phyloP scores from a whole-genome alignment of 2,329 filamentous ascomycete genomes.

The Fusarium cicatricum region DNA sequence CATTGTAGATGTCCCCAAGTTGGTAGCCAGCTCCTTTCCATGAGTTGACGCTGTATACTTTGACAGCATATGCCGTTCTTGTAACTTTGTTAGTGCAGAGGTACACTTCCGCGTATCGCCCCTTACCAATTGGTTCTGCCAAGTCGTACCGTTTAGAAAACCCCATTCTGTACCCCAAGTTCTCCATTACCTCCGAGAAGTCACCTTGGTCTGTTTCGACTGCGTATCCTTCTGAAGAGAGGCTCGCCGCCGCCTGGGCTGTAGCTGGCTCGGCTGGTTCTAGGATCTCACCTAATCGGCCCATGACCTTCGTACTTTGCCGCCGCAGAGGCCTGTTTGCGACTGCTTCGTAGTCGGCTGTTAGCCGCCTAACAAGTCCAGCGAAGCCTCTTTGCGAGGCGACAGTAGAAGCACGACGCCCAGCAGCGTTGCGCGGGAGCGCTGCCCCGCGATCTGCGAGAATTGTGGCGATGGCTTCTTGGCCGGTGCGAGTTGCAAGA shows the following conservation, averaged over 20 bases:
- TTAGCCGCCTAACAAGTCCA: neutral
- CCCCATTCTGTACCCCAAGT: neutral
- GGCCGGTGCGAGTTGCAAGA: conserved; percentile 13
- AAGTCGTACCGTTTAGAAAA: conserved; percentile 64
- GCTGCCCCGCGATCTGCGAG: conserved; percentile 5
- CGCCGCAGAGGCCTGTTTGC: neutral
- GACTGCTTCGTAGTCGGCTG: neutral
- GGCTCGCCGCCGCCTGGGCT: too few relatives aligned
- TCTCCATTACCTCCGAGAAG: neutral
- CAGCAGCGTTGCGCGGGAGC: neutral
- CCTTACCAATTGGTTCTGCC: conserved; percentile 81
- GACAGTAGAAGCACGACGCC: neutral
- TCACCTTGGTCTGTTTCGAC: neutral
- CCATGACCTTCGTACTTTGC: neutral
- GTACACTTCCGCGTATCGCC: conserved; percentile 82
- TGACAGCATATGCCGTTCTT: conserved; percentile 82
- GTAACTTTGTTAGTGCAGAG: conserved; percentile 80
- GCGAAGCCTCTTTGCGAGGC: neutral
- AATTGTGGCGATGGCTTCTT: conserved; percentile 13
- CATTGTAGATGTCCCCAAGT: neutral
- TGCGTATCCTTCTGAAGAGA: neutral
- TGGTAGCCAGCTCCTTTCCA: conserved; percentile 55
- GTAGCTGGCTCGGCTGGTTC: neutral
- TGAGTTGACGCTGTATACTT: conserved; percentile 62
- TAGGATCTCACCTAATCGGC: neutral